Percentiles rank a stretch among this genome's conserved stretches.
Evolutionary conservation across 1,139 yeast species (phyloP).

Genomic region (Magnusiomyces paraingens): DNA sequence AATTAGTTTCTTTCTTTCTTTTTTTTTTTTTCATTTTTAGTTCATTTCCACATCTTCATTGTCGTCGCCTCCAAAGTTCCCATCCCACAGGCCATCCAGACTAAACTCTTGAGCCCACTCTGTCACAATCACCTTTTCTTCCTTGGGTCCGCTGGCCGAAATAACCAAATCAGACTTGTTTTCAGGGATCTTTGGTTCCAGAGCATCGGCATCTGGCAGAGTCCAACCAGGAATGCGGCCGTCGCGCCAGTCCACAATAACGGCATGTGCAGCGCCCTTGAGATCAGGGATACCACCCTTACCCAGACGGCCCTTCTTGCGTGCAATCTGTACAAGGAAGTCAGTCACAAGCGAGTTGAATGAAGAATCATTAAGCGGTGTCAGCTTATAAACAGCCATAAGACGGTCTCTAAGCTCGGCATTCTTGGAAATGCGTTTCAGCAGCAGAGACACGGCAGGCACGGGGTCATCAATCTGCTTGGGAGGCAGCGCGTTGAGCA

Average conservation of each 20-base stretch:
- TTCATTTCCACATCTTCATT: slow-evolving; percentile 15
- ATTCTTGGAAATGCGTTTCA: slow-evolving; percentile 57
- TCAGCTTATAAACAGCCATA: slow-evolving; percentile 65
- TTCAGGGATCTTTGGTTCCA: slow-evolving; percentile 9
- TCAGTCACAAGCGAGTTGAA: slow-evolving; percentile 47
- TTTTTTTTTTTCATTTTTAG: not conserved
- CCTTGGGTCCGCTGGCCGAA: not conserved
- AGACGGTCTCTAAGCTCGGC: slow-evolving; percentile 70
- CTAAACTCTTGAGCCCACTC: slow-evolving; percentile 94
- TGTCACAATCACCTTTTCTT: slow-evolving; percentile 76
- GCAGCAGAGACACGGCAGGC: slow-evolving; percentile 68
- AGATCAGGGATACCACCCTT: slow-evolving; percentile 91
- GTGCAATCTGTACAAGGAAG: slow-evolving; percentile 85
- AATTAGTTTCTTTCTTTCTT: too few relatives aligned
- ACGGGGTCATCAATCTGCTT: slow-evolving; percentile 80
- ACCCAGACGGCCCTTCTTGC: slow-evolving; percentile 86
- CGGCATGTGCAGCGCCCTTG: slow-evolving; percentile 74
- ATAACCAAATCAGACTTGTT: slow-evolving; percentile 1
- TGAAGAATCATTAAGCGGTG: slow-evolving; percentile 58
- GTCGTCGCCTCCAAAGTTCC: slow-evolving; percentile 19
- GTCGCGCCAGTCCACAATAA: slow-evolving; percentile 94
- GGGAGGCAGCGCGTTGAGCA: slow-evolving; percentile 86
- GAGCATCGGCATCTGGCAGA: slow-evolving; percentile 43
- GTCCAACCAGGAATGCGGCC: slow-evolving; percentile 94
- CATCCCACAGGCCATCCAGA: slow-evolving; percentile 59